A percentile compares a stretch with the other conserved stretches of the same genome.
Evolutionary conservation across 768 basidiomycete genomes (phyloP).

Genomic region (Leccinum fibrillosum): DNA sequence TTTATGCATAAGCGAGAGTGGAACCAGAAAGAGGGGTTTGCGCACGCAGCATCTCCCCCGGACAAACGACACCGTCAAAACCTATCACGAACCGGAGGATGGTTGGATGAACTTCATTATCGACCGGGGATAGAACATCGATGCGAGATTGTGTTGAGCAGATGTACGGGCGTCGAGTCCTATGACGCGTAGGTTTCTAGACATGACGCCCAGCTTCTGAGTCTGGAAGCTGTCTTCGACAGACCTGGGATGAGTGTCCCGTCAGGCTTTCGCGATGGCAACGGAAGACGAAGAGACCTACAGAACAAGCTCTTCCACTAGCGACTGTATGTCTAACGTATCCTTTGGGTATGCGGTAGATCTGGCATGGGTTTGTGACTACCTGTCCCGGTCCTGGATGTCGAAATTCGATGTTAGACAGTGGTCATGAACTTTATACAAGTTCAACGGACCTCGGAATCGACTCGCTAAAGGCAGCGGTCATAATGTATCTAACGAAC

Average conservation of each 20-base stretch:
- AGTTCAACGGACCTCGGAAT: too few species aligned
- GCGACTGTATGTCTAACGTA: slow-evolving; percentile 9
- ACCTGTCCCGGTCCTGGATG: neutral
- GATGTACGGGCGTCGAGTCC: slow-evolving; percentile 44
- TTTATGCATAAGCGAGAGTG: neutral
- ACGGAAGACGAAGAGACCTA: too few species aligned
- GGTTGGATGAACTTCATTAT: slow-evolving; percentile 42
- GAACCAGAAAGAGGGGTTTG: slow-evolving; percentile 19
- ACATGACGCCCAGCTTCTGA: slow-evolving; percentile 49
- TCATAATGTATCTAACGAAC: too few species aligned
- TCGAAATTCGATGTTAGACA: neutral
- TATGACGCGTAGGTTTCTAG: slow-evolving; percentile 49
- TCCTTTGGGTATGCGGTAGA: neutral
- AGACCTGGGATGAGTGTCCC: slow-evolving; percentile 21
- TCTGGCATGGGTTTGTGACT: neutral
- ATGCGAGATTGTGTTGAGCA: slow-evolving; percentile 50
- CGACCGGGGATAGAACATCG: slow-evolving; percentile 21
- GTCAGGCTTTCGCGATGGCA: neutral
- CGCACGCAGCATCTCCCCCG: slow-evolving; percentile 74
- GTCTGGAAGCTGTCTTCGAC: slow-evolving; percentile 30
- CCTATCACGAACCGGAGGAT: slow-evolving; percentile 58
- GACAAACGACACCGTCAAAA: slow-evolving; percentile 62
- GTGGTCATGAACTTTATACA: too few species aligned
- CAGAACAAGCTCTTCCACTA: slow-evolving; percentile 9
- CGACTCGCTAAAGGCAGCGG: too few species aligned